Conservation (phyloP, 2,329 filamentous ascomycete genomes). For the Cadophora sp. region DNA sequence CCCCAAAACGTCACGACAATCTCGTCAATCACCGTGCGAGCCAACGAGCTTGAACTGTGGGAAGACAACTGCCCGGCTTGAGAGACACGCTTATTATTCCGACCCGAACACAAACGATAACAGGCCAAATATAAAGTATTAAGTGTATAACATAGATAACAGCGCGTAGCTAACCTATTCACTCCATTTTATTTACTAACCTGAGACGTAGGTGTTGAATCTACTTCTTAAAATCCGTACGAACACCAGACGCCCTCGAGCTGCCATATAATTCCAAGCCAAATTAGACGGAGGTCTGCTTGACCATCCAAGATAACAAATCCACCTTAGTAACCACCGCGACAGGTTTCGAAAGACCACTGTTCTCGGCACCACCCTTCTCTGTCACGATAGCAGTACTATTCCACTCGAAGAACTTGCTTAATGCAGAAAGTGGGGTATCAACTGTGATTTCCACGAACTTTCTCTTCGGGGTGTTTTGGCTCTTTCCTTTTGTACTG, state of each 20-base stretch:
- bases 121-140: no score
- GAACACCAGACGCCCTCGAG: conserved; percentile 21
- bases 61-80: no score
- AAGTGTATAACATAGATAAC: no score
- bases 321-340: conserved; percentile 98
- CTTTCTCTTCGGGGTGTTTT: conserved; percentile 62
- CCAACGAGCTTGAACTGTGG: no score
- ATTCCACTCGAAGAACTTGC: conserved; percentile 98
- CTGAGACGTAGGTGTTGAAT: conserved; percentile 32
- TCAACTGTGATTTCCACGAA: conserved; percentile 96
- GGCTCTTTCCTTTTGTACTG: conserved; percentile 44
- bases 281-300: conserved; percentile 53
- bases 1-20: no score
- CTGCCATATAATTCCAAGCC: background rate
- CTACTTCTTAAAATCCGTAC: conserved; percentile 22
- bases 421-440: conserved; percentile 82
- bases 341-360: conserved; percentile 72
- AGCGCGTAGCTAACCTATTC: no score
- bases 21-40: no score
- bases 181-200: no score
- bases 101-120: no score
- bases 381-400: conserved; percentile 95
- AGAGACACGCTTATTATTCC: no score
- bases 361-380: conserved; percentile 57
- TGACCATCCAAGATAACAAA: conserved; percentile 89